Evolutionary conservation across 1,284 basidiomycete species (phyloP).

Genomic region (Apiotrichum brassicae): DNA sequence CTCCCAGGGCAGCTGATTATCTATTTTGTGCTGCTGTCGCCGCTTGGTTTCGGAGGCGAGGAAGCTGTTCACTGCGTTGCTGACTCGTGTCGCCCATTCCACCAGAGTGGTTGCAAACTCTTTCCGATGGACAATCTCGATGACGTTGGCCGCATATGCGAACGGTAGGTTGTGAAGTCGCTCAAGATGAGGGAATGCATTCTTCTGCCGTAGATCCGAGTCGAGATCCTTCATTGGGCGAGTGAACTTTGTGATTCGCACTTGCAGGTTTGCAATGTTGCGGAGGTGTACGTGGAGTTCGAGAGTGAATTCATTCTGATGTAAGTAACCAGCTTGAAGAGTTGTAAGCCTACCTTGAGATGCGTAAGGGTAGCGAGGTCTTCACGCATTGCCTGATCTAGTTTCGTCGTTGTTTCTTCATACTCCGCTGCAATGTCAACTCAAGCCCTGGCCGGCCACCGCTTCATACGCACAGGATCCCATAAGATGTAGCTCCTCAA

Average conservation of each 20-base stretch:
- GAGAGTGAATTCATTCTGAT: constrained; percentile 68
- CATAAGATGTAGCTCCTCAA: constrained; percentile 23
- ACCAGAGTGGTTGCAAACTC: constrained; percentile 74
- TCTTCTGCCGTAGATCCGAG: constrained; percentile 57
- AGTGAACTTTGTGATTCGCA: constrained; percentile 65
- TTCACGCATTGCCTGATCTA: constrained; percentile 42
- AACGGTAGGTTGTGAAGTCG: constrained; percentile 84
- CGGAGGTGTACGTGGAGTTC: constrained; percentile 62
- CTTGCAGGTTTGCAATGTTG: constrained; percentile 67
- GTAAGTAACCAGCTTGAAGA: neutral
- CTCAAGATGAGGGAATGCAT: constrained; percentile 81
- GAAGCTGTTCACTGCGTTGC: constrained; percentile 70
- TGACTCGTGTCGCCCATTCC: constrained; percentile 65
- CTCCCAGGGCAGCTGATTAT: constrained; percentile 73
- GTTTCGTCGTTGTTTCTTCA: constrained; percentile 26
- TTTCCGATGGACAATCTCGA: constrained; percentile 82
- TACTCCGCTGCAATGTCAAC: constrained; percentile 11
- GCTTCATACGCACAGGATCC: constrained; percentile 11
- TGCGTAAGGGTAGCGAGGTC: constrained; percentile 36
- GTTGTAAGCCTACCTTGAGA: constrained; percentile 36
- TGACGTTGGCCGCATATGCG: constrained; percentile 84
- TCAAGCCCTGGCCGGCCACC: rapidly evolving
- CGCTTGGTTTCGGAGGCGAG: constrained; percentile 68
- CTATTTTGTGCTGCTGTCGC: constrained; percentile 67
- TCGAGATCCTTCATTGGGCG: constrained; percentile 60